These are phyloP conservation scores for Amyloporia xantha DNA, from an alignment of 768 basidiomycete genomes.

Conservation along the genomic window DNA sequence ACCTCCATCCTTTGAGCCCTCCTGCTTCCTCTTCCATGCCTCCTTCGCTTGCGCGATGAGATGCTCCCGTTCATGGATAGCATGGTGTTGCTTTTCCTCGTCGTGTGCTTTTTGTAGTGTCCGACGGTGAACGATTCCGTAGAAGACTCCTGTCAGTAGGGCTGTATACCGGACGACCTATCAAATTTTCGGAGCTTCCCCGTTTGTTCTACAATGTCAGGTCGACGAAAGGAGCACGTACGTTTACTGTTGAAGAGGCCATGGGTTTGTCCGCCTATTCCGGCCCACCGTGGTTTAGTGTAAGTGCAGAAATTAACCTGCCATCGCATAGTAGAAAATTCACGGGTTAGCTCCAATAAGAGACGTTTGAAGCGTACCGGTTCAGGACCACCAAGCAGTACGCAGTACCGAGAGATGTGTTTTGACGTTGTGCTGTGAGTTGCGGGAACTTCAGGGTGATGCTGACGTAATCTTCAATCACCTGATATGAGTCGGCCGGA, in stretches of 20 bases:
- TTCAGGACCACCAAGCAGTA: neutral
- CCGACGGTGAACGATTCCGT: constrained; percentile 89
- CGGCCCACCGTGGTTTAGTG: constrained; percentile 8
- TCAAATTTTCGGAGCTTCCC: neutral
- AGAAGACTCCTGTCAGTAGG: constrained; percentile 77
- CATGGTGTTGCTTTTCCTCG: constrained; percentile 66
- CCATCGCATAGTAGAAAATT: too few relatives aligned
- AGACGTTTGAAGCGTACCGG: neutral
- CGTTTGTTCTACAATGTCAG: neutral
- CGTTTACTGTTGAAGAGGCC: constrained; percentile 74
- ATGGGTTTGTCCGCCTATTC: constrained; percentile 31
- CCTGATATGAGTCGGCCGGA: too few relatives aligned
- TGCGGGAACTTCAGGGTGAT: neutral
- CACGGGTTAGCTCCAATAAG: neutral
- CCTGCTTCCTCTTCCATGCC: constrained; percentile 80
- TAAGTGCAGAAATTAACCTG: neutral
- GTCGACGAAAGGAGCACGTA: constrained; percentile 31
- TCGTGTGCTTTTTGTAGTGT: constrained; percentile 81
- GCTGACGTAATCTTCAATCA: constrained; percentile 1
- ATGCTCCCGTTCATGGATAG: constrained; percentile 64
- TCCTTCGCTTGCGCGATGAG: constrained; percentile 83
- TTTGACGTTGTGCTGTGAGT: constrained; percentile 3
- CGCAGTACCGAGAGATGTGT: neutral
- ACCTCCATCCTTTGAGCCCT: constrained; percentile 44
- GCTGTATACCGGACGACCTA: constrained; percentile 92